A percentile compares a stretch with the other conserved stretches of the same genome.
These are phyloP conservation scores for Alliaria petiolata DNA, from an alignment of 345 rosid genomes.

Conservation along the genomic window DNA sequence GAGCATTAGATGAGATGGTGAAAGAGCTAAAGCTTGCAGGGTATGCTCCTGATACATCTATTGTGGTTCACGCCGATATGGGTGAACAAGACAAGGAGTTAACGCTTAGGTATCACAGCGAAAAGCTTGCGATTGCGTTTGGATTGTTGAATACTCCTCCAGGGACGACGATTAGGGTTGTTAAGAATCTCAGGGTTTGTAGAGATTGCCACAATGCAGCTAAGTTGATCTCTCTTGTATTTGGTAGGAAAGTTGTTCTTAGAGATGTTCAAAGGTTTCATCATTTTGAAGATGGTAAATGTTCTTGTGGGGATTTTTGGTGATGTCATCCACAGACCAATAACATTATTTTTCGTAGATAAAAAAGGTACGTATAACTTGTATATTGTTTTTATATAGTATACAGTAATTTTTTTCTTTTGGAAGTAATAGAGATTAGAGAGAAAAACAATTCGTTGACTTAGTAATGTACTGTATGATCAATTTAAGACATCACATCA, in stretches of 20 bases:
- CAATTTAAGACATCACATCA: constrained; percentile 13
- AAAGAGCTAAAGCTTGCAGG: constrained; percentile 77
- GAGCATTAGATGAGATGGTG: constrained; percentile 53
- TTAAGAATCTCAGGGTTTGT: constrained; percentile 83
- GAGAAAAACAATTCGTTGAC: constrained; percentile 14
- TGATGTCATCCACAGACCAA: constrained; percentile 19
- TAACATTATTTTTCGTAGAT: not conserved
- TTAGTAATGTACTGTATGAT: not conserved
- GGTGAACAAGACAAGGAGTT: constrained; percentile 63
- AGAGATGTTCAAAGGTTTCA: constrained; percentile 94
- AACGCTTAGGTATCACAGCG: constrained; percentile 75
- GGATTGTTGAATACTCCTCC: constrained; percentile 76
- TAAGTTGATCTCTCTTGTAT: constrained; percentile 59
- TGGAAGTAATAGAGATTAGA: not conserved
- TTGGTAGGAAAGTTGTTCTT: constrained; percentile 63
- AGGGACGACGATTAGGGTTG: constrained; percentile 67
- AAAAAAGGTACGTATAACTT: too few species aligned
- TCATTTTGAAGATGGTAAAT: constrained; percentile 69
- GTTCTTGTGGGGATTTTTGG: constrained; percentile 92
- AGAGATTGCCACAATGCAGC: constrained; percentile 86
- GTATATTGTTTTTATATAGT: not conserved
- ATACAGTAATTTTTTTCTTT: not conserved
- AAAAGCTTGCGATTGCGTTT: constrained; percentile 72
- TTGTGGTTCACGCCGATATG: constrained; percentile 62
- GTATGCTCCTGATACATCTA: constrained; percentile 63